Base-by-base conservation (phyloP, 2,329 filamentous ascomycete species). In the Lasiodiplodia sp. region DNA sequence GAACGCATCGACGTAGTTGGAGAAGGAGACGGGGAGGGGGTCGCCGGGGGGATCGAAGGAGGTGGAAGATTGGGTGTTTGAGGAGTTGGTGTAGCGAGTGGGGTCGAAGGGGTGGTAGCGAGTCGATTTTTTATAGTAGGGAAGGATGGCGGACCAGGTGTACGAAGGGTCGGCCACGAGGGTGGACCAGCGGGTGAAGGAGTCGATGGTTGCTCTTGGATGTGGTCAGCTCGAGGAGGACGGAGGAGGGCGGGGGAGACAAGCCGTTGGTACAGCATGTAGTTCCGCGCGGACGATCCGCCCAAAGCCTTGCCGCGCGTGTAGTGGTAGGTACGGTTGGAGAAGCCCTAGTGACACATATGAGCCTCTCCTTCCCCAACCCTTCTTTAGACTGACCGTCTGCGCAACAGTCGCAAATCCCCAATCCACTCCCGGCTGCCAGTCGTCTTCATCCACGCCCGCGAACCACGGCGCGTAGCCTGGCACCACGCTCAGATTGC, bases 401-500 rank as follows among this genome's bases (percentile, higher is more conserved):
- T 78, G 72, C 0, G 74, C 73, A 8, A 70, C 68, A 1, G 75
- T 76, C 3, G 53, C 31, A 38, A 74, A 74, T 2, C 58, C 67
- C 74, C 74, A 78, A 47, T 77, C 75, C 12, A 76, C 71, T 3
- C 74, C 67, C 3, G 75, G 73, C 53, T 76, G 72, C 40, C 60
- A 71, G 60, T 76, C 73, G 14, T 66, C 68, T 2, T 68, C 66
- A 28, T n/a, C 68, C 4, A 49, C 44, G 40, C 71, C 71, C 2
- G 69, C 69, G n/a, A 68, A 72, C 21, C 66, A 58, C 52, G 52
- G 70, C 7, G 66, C 70, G 25, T 67, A 72, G 1, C 64, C 67
- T 2, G 75, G 75, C 16, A 77, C 71, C 38, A 72, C 67, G n/a
- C 70, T 72, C 8, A 58, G 51, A 53, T 75, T 75, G 4, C 72